These are phyloP conservation scores for Tieghemiomyces parasiticus DNA, from an alignment of 192 early-diverging fungal genomes.

Conservation along the genomic window DNA sequence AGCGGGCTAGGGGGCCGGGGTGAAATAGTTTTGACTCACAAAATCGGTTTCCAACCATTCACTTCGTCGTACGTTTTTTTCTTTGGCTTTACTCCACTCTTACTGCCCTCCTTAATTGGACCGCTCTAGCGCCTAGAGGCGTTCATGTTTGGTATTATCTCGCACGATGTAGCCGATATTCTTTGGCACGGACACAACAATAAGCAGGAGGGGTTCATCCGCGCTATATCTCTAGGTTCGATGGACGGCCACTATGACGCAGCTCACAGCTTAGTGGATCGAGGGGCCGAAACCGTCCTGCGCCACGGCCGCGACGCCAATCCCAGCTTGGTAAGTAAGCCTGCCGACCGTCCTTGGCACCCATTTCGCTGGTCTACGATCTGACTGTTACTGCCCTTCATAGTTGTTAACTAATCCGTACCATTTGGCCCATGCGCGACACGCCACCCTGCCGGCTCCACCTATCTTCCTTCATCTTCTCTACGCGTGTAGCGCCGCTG, in stretches of 20 bases:
- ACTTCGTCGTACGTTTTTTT: background rate
- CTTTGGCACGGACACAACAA: constrained; percentile 2
- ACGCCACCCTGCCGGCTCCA: too few species aligned
- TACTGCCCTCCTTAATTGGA: background rate
- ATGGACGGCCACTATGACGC: constrained; percentile 1
- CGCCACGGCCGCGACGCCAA: background rate
- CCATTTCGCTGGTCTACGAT: too few species aligned
- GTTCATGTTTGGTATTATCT: constrained; percentile 4
- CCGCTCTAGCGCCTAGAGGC: background rate
- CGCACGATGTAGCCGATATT: constrained; percentile 1
- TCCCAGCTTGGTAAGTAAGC: background rate
- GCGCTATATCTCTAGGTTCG: background rate
- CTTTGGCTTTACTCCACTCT: background rate
- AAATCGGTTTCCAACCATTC: background rate
- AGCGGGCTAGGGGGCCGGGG: background rate
- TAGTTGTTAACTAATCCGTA: too few species aligned
- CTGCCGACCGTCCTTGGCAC: too few species aligned
- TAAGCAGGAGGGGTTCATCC: constrained; percentile 2
- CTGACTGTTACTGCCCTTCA: too few species aligned
- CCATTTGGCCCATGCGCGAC: too few species aligned
- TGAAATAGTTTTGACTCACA: background rate
- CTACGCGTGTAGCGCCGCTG: background rate
- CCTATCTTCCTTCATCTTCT: too few species aligned
- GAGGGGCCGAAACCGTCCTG: background rate
- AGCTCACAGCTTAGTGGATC: background rate